Evolutionary conservation across 352 stramenopile genomes (phyloP).

Genomic region (Saprolegnia parasitica): DNA sequence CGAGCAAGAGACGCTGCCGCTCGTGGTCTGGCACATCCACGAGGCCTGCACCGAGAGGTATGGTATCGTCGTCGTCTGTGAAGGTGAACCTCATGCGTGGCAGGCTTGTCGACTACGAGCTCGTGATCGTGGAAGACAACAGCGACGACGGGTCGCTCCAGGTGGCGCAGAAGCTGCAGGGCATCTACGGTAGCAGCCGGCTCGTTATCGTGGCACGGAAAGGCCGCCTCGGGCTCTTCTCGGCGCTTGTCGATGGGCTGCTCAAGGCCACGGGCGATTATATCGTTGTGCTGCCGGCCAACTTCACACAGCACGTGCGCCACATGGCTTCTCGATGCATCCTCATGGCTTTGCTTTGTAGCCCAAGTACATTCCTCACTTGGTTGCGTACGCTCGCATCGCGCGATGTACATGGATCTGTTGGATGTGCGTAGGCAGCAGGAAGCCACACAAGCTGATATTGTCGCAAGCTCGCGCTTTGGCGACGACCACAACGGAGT

Average conservation of each 20-base stretch:
- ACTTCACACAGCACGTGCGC: conserved; percentile 95
- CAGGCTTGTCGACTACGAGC: conserved; percentile 91
- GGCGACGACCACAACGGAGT: not conserved
- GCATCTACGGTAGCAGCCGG: conserved; percentile 86
- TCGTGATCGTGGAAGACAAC: conserved; percentile 98
- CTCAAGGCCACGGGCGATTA: conserved; percentile 88
- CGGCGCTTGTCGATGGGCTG: conserved; percentile 95
- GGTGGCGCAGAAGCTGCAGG: conserved; percentile 88
- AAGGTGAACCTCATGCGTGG: conserved; percentile 1
- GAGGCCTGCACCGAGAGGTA: conserved; percentile 90
- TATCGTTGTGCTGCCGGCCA: conserved; percentile 98
- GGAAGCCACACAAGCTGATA: not conserved
- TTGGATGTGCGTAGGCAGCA: not conserved
- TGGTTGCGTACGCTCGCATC: not conserved
- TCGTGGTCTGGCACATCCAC: conserved; percentile 97
- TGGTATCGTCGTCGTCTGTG: conserved; percentile 16
- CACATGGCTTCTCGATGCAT: not conserved
- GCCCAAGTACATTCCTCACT: not conserved
- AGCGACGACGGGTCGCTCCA: conserved; percentile 95
- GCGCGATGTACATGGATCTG: not conserved
- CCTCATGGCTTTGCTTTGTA: not conserved
- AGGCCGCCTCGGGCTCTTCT: conserved; percentile 95
- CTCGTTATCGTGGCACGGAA: conserved; percentile 92
- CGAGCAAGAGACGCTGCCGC: conserved; percentile 96
- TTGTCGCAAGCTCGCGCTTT: not conserved